Evolutionary conservation across 108 stramenopile species (phyloP), one percentile per base, ranked within the genome.

Genomic region (Epithemia pelagica): DNA sequence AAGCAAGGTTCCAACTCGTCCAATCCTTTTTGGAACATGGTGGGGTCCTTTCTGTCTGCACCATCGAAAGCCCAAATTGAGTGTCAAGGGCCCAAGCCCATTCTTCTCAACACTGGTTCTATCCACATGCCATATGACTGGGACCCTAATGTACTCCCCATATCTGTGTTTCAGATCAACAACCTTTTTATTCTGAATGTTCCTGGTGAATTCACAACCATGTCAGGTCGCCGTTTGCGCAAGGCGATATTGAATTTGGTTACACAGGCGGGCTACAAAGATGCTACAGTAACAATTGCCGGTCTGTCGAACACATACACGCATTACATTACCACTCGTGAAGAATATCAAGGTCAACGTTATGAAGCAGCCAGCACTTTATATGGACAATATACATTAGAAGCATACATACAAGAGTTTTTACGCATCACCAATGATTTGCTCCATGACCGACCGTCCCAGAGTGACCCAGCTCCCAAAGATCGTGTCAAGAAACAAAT

Each of bases 341-440:
- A 85, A 67, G 84, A 85, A 65, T 85, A 85, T 65, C 33, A 66
- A 54, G 81, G 71, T 18, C 84, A 85, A 72, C 71, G 84, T 22
- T 85, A 85, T 70, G 84, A 85, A 58, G 81, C 81, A 1, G 84
- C 81, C 28, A 78, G 77, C 30, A 85, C 84, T 0, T 25, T 85
- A 22, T 85, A 74, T 70, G 84, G 84, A 2, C 84, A 80, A 30
- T 78, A 79, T 68, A 82, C 81, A 26, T 65, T 81, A 10, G 63
- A 29, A 19, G 81, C 68, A 0, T 85, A 82, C 58, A 72, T 82
- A 22, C 81, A 82, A 70, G 79, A 82, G 65, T 70, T 79, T 54
- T 32, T 33, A 37, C 74, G 78, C 21, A 58, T 85, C n/a, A 71
- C 62, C 1, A 54, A 26, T 2, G 78, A 78, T 59, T 3, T 85